Evolutionary conservation across 2,329 filamentous ascomycete genomes (phyloP), one percentile per base, ranked within the genome.

Genomic region (Aspergillus sp.): DNA sequence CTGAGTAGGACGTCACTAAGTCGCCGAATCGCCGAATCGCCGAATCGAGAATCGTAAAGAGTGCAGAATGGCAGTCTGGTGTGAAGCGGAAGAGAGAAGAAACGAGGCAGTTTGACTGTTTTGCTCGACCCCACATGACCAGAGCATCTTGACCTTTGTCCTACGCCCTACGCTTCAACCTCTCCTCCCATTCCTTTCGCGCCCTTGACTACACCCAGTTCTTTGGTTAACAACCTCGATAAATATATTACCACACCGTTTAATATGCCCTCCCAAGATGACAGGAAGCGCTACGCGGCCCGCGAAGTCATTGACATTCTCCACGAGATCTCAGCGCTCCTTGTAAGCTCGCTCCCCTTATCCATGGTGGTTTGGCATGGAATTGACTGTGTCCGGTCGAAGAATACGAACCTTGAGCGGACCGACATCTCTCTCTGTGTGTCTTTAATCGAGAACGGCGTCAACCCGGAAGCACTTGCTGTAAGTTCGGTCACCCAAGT

Each of bases 321-420:
- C 33, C 60, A 67, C 37, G 66, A 69, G 43, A 68, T 69, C 22
- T 67, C 66, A 19, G 57, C 55, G 6, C 52, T 69, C 16, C 53
- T 69, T 29, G 66, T 68, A 22, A 22, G 19, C 6, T 6, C 10
- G 19, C 10, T 22, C n/a, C n/a, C n/a, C n/a, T n/a, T n/a, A n/a
- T n/a, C n/a, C n/a, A n/a, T n/a, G n/a, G n/a, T n/a, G n/a, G n/a
- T n/a, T n/a, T n/a, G n/a, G 50, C 29, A 52, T 44, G 20, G 19
- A 26, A 28, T 40, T 19, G 33, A 26, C 28, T 10, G 4, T 8
- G 19, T 26, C 5, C 8, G 19, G 8, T 25, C 5, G n/a, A 24
- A 96, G 89, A 95, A 96, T 64, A 94, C 89, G 41, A 77, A 93
- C 43, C 78, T 98, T 28, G 88, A 95, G 60, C 79, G 89, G 19